Percentiles rank a stretch among this genome's conserved stretches.
Conservation (phyloP, 352 stramenopile genomes). For the Pythium biforme region DNA sequence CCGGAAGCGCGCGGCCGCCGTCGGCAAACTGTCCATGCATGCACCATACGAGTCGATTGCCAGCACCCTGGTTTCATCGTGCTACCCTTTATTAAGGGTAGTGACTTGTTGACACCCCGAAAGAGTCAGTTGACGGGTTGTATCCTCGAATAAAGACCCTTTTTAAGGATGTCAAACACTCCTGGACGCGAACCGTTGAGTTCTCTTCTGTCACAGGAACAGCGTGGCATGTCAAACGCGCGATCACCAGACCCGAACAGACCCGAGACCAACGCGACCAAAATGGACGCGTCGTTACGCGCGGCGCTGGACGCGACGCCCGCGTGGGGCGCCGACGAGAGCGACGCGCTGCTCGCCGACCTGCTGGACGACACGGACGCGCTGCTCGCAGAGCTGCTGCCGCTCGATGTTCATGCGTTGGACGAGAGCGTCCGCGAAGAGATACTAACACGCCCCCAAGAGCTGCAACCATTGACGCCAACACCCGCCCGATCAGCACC, state of each 20-base stretch:
- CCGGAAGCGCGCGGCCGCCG: no score
- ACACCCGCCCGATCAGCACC: neutral
- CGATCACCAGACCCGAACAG: neutral
- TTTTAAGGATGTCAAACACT: no score
- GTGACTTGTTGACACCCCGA: no score
- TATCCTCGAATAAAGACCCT: no score
- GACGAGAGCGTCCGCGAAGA: no score
- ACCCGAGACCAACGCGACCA: neutral
- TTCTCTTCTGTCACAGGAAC: neutral
- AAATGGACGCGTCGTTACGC: neutral
- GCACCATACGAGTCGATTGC: no score
- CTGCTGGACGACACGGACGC: conserved; percentile 12
- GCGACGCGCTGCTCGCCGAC: conserved; percentile 12
- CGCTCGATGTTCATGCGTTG: no score
- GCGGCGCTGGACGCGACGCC: conserved; percentile 1
- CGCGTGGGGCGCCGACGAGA: conserved; percentile 3
- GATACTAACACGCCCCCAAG: no score
- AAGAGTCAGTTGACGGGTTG: no score
- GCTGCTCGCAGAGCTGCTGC: conserved; percentile 11
- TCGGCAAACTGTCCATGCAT: neutral
- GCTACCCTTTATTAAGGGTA: no score
- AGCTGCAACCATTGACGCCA: neutral
- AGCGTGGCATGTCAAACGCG: neutral
- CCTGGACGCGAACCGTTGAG: no score
- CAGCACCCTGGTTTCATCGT: no score